Percentiles rank a stretch among this genome's conserved stretches.
These are phyloP conservation scores for Bocquillonia castaneifolia DNA, from an alignment of 441 rosid genomes.

Conservation along the genomic window DNA sequence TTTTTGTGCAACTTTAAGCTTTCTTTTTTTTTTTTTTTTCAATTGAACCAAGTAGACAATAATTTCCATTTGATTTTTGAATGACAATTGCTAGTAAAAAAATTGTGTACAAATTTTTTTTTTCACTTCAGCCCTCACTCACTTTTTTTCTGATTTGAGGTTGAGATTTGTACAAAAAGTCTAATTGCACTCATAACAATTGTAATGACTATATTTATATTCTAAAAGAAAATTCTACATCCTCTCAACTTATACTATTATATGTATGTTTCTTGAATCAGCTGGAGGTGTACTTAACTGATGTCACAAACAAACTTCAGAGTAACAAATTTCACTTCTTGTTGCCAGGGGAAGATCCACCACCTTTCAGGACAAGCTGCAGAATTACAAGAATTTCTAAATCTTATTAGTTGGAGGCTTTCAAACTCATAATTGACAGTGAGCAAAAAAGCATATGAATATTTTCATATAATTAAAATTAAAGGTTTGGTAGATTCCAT, in stretches of 20 bases:
- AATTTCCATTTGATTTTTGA: background rate
- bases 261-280: background rate
- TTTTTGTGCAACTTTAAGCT: too few species aligned
- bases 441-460: background rate
- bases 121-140: too few species aligned
- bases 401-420: background rate
- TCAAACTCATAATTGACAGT: too few species aligned
- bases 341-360: background rate
- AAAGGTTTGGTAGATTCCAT: background rate
- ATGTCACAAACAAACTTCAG: background rate
- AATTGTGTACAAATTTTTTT: too few species aligned
- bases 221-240: background rate
- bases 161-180: background rate
- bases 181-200: background rate
- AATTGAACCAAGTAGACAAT: too few species aligned
- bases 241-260: background rate
- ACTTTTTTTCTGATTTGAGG: background rate
- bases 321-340: background rate
- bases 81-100: background rate
- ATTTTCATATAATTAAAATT: background rate
- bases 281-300: background rate
- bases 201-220: background rate
- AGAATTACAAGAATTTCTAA: background rate
- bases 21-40: too few species aligned
- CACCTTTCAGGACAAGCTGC: constrained; percentile 4